These are phyloP conservation scores for Clitopilus passeckerianus DNA, from an alignment of 768 basidiomycete genomes.

Conservation along the genomic window DNA sequence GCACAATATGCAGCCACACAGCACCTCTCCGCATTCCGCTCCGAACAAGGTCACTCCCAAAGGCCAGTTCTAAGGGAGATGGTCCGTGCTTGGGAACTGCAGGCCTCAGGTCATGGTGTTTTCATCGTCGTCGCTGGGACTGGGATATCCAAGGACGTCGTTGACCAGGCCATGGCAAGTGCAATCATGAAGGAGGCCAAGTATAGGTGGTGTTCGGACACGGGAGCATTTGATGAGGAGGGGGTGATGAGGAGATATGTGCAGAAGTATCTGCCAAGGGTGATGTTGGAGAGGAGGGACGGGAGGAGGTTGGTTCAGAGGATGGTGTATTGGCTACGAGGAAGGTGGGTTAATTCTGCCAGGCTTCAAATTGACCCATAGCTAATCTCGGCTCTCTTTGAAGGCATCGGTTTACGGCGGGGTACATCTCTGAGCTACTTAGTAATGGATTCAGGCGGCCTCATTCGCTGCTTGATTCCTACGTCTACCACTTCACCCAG, in stretches of 20 bases:
- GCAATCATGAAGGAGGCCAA: constrained; percentile 42
- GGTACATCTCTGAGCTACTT: constrained; percentile 35
- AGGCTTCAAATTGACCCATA: too few relatives aligned
- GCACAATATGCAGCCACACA: constrained; percentile 38
- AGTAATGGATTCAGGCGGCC: constrained; percentile 31
- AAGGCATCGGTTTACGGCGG: constrained; percentile 43
- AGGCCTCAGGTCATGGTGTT: constrained; percentile 32
- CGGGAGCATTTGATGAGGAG: constrained; percentile 33
- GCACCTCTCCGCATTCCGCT: constrained; percentile 29
- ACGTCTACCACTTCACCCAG: constrained; percentile 33
- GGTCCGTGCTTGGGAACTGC: constrained; percentile 34
- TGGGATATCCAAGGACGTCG: constrained; percentile 38
- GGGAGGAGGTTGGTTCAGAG: constrained; percentile 11
- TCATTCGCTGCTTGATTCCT: constrained; percentile 34
- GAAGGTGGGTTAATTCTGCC: constrained; percentile 23
- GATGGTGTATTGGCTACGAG: constrained; percentile 40
- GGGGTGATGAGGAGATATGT: constrained; percentile 30
- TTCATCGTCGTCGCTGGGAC: constrained; percentile 42
- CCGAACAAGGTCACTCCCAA: constrained; percentile 23
- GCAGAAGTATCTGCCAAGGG: constrained; percentile 30
- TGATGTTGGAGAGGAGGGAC: background rate
- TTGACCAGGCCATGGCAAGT: constrained; percentile 39
- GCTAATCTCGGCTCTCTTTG: too few relatives aligned
- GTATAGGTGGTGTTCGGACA: constrained; percentile 41
- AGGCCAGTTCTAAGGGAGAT: constrained; percentile 39